Percentiles rank a stretch among this genome's conserved stretches.
Conservation (phyloP, 768 basidiomycete genomes). For the Suillus alpinus region DNA sequence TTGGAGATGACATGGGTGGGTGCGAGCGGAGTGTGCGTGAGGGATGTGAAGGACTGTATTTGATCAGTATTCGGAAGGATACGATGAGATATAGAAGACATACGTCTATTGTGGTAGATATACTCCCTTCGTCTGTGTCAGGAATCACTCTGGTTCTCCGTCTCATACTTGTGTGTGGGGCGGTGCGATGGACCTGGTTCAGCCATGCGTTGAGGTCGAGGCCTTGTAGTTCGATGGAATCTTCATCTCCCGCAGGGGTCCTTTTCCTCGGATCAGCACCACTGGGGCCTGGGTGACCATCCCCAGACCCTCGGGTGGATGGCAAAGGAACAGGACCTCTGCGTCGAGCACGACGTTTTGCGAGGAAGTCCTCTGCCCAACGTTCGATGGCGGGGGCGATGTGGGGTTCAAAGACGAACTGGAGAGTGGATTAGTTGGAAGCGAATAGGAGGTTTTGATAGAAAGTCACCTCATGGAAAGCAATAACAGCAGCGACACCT, state of each 20-base stretch:
- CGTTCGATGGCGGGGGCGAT: slow-evolving; percentile 59
- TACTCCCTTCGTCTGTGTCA: slow-evolving; percentile 10
- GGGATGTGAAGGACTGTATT: slow-evolving; percentile 41
- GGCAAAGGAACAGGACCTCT: slow-evolving; percentile 19
- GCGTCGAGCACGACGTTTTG: slow-evolving; percentile 26
- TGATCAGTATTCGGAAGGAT: background rate
- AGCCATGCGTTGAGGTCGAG: slow-evolving; percentile 58
- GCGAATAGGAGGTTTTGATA: too few species aligned
- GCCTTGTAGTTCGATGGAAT: slow-evolving; percentile 49
- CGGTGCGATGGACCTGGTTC: slow-evolving; percentile 34
- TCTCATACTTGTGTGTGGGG: background rate
- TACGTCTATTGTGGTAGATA: slow-evolving; percentile 34
- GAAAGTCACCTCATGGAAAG: slow-evolving; percentile 55
- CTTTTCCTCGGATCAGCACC: slow-evolving; percentile 14
- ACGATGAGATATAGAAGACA: slow-evolving; percentile 9
- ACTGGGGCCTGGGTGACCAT: slow-evolving; percentile 1
- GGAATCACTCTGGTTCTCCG: slow-evolving; percentile 5
- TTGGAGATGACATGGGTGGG: slow-evolving; percentile 50
- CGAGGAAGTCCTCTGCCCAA: slow-evolving; percentile 35
- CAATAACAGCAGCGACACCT: slow-evolving; percentile 47
- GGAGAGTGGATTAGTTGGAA: background rate
- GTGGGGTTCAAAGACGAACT: slow-evolving; percentile 73
- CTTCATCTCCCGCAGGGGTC: slow-evolving; percentile 17
- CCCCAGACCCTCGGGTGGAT: slow-evolving; percentile 14
- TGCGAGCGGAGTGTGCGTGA: slow-evolving; percentile 46